Base-by-base conservation (phyloP, 768 basidiomycete species). In the Panellus pusillus region DNA sequence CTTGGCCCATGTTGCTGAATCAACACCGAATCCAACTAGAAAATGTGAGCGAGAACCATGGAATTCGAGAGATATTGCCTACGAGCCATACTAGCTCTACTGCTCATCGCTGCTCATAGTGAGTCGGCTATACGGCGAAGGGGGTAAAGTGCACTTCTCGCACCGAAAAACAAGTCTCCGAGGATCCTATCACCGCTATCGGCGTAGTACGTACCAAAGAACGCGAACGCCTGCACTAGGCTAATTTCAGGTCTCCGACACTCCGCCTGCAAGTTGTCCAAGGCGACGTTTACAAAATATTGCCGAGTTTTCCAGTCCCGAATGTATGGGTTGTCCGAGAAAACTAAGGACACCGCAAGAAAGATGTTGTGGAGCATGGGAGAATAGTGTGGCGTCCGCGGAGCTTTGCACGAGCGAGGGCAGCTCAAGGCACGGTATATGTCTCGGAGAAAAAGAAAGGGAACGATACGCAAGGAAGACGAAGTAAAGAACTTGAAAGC, bases 331-430 rank as follows among this genome's bases (percentile, higher is more conserved):
- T 66, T 44, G 20, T 60, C 57, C 4, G 65, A 64, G 42, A 59
- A 65, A 0, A 55, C 46, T 12, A 51, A 41, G 36, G 60, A 49
- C 3, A 66, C 7, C 6, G 62, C 44, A 5, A 82, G 64, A 2
- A 79, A 68, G 13, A 76, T 69, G 57, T 82, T 82, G 66, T 82
- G 80, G 4, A 80, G 68, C 70, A 81, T 72, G 0, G 79, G 78
- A 12, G 79, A 79, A 64, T 81, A 82, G 55, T 79, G 73, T 13
- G 71, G 63, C 9, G 68, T 67, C 42, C 66, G 68, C 1, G 69
- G 66, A 38, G 63, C 63, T 0, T 61, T 51, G 2, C 62, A 50
- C 1, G 55, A 52, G 1, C 45, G 59, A 6, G 72, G 68, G 6
- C 60, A 41, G 35, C 61, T 64, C 35, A 76, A 64, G 19, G 66